Evolutionary conservation across 129 eudicot species (phyloP), one percentile per base, ranked within the genome.

Genomic region (Lonicera japonica): DNA sequence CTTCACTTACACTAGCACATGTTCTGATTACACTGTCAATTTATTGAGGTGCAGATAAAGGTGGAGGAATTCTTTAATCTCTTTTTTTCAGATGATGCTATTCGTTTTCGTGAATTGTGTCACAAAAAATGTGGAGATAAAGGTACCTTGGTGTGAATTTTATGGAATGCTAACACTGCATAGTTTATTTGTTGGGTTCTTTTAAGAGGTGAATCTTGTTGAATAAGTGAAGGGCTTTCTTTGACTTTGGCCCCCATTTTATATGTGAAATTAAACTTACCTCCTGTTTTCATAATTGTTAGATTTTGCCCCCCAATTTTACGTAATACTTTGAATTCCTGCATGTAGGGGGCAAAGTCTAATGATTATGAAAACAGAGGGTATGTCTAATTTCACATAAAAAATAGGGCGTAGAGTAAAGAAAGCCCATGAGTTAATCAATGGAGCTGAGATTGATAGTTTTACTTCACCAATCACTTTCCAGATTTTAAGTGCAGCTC

Each of bases 51-150:
- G 36, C 88, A 92, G 96, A 70, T 92, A 63, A 76, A 69, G 58
- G 99, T 72, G 64, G 87, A 87, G 73, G 86, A 87, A 63, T 92
- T 92, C 79, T 92, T 92, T 71, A 62, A 68, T 70, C 68, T 82
- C 69, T 92, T 82, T 65, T 77, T 80, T 60, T 85, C 99, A 29
- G 95, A 92, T 66, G 83, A 70, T 13, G 86, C 91, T 25, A 58
- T 74, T 60, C 77, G 64, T 56, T 92, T 92, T 75, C 78, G 80
- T 40, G 85, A 88, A 72, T 80, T 87, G 29, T 92, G 75, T 74
- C 99, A 83, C 71, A 68, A 68, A 40, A 77, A 67, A 74, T 90
- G 95, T 77, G 95, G 97, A 24, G 97, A 90, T 71, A 90, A 79
- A 87, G 97, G 97, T 90, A 68, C 65, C 2, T 64, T 1, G 36